A percentile compares a stretch with the other conserved stretches of the same genome.
These are phyloP conservation scores for Fusarium zealandicum DNA, from an alignment of 2,329 filamentous ascomycete species.

Conservation along the genomic window DNA sequence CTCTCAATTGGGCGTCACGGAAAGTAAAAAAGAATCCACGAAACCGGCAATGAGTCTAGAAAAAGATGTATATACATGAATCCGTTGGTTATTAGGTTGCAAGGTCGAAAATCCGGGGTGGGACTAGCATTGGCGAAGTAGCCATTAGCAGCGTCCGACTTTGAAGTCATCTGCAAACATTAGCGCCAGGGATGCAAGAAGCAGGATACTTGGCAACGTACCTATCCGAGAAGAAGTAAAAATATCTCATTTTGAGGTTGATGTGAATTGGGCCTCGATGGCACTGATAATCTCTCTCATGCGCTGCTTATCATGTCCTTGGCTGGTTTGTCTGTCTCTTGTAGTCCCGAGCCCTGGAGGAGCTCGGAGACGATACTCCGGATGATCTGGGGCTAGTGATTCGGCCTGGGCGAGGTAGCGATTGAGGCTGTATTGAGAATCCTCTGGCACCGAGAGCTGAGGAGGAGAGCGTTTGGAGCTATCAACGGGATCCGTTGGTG, in stretches of 20 bases:
- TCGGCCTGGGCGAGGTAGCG: constrained; percentile 13
- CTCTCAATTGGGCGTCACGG: no score
- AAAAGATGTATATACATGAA: no score
- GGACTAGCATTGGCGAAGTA: no score
- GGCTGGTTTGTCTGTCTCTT: not conserved
- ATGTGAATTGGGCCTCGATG: constrained; percentile 11
- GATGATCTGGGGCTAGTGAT: constrained; percentile 10
- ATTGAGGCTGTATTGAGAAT: constrained; percentile 10
- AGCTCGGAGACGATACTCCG: constrained; percentile 19
- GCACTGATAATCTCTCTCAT: constrained; percentile 17
- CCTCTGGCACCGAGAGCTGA: constrained; percentile 1
- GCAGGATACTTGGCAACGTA: no score
- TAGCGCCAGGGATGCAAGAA: no score
- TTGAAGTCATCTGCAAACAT: no score
- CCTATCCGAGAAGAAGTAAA: no score
- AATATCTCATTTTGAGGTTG: not conserved
- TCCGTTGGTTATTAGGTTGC: no score
- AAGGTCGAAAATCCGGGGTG: no score
- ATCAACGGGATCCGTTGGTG: not conserved
- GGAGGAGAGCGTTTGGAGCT: not conserved
- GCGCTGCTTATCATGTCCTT: constrained; percentile 4
- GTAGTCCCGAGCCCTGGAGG: constrained; percentile 15
- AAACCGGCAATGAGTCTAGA: no score
- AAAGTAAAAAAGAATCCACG: no score
- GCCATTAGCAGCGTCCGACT: no score